These are phyloP conservation scores for Podaxis sp. DNA, from an alignment of 768 basidiomycete species.

Conservation along the genomic window DNA sequence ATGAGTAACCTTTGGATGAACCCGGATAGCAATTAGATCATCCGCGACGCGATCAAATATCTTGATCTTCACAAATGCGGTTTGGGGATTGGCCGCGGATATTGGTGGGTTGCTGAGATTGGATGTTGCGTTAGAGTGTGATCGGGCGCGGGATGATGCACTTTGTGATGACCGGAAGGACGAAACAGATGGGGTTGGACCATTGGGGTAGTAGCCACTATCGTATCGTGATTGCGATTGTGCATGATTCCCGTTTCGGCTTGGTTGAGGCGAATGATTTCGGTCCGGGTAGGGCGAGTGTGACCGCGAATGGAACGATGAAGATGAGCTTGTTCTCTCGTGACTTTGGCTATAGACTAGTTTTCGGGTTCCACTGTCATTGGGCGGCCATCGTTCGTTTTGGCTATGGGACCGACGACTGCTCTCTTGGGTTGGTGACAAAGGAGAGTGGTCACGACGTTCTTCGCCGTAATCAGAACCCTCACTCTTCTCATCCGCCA, in stretches of 20 bases:
- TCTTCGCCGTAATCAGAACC: slow-evolving; percentile 67
- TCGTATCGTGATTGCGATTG: slow-evolving; percentile 25
- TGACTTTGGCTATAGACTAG: slow-evolving; percentile 44
- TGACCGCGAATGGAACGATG: slow-evolving; percentile 38
- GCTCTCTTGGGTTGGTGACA: slow-evolving; percentile 30
- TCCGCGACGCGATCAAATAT: slow-evolving; percentile 92
- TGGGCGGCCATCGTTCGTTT: slow-evolving; percentile 31
- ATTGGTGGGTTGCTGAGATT: slow-evolving; percentile 69
- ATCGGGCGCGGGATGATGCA: slow-evolving; percentile 48
- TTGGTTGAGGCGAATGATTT: slow-evolving; percentile 26
- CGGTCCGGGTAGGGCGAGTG: slow-evolving; percentile 33
- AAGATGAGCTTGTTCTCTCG: slow-evolving; percentile 44
- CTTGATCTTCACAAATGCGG: slow-evolving; percentile 97
- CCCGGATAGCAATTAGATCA: slow-evolving; percentile 94
- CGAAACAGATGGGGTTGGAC: slow-evolving; percentile 40
- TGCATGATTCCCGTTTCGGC: slow-evolving; percentile 20
- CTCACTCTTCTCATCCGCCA: slow-evolving; percentile 47
- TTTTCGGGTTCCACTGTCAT: slow-evolving; percentile 35
- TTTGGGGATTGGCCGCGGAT: slow-evolving; percentile 72
- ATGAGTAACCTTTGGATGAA: slow-evolving; percentile 87
- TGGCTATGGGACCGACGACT: slow-evolving; percentile 36
- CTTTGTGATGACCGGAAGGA: slow-evolving; percentile 52
- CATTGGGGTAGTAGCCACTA: slow-evolving; percentile 23
- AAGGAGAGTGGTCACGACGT: slow-evolving; percentile 42
- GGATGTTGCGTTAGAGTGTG: slow-evolving; percentile 46